Evolutionary conservation across 2,329 filamentous ascomycete genomes (phyloP).

Genomic region (Lizonia empirigonia): DNA sequence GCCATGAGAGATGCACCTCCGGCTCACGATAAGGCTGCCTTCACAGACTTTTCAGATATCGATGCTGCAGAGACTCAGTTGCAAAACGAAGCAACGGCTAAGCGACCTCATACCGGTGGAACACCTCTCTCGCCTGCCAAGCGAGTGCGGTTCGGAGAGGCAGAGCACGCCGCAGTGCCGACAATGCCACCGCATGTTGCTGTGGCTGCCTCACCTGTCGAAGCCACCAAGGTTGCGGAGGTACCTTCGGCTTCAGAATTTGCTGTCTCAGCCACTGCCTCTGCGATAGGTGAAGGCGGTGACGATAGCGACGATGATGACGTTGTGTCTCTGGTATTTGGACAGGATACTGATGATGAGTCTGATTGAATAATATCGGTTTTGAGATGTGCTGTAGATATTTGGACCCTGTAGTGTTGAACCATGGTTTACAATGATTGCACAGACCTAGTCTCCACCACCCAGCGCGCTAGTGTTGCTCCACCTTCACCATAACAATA

Average conservation of each 20-base stretch:
- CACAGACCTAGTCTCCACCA: background rate
- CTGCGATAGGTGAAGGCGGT: slow-evolving; percentile 18
- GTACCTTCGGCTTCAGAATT: slow-evolving; percentile 24
- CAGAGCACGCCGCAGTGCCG: slow-evolving; percentile 9
- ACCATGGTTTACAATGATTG: slow-evolving; percentile 4
- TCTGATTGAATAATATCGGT: slow-evolving; percentile 25
- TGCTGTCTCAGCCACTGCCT: slow-evolving; percentile 23
- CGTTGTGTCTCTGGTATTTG: slow-evolving; percentile 41
- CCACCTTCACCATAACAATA: background rate
- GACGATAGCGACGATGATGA: slow-evolving; percentile 33
- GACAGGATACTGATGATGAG: slow-evolving; percentile 46
- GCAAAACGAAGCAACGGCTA: slow-evolving; percentile 18
- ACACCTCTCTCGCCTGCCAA: slow-evolving; percentile 36
- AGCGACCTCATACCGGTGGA: slow-evolving; percentile 33
- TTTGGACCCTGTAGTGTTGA: background rate
- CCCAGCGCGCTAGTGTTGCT: background rate
- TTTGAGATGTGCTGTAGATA: background rate
- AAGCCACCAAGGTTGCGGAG: background rate
- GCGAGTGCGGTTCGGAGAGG: slow-evolving; percentile 29
- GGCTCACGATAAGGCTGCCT: background rate
- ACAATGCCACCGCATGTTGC: slow-evolving; percentile 10
- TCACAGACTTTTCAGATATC: background rate
- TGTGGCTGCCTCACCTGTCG: background rate
- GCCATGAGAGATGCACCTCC: slow-evolving; percentile 21
- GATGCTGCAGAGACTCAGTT: background rate